Evolutionary conservation across 306 rosid genomes (phyloP), one percentile per base, ranked within the genome.

Genomic region (Ceratonia siliqua): DNA sequence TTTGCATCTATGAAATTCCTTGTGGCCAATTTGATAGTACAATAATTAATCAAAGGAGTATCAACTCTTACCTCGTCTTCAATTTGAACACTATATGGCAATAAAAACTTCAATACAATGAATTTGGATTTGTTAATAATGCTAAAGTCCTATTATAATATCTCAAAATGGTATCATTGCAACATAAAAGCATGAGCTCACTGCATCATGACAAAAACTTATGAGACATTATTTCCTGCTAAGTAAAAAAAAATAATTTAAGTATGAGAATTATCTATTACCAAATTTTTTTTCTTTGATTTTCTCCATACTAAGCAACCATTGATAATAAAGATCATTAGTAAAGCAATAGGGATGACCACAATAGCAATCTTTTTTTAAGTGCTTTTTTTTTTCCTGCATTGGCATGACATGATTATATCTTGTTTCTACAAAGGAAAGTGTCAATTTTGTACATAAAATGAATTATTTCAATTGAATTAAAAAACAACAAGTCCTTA

Each of bases 1-100:
- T 61, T 20, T 11, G 71, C 68, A 32, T 52, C 45, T 32, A 70
- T 75, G 84, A 81, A 81, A 43, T 81, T 42, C 55, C 56, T 50
- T 62, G 78, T 75, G 67, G 78, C 81, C 55, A 22, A 32, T 61
- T 75, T 67, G n/a, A 32, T 61, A 17, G 42, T n/a, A 45, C 27
- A 58, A 49, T 72, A 14, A 55, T 52, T 48, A n/a, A 66, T 66
- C 68, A 33, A n/a, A 39, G 66, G 63, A 2, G 63, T 6, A 33
- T 64, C 75, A 72, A 7, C 21, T 24, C 25, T 11, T 42, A 15
- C 22, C 2, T 39, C 74, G 30, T 63, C 77, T 50, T 43, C 77
- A 32, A 41, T 71, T 14, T 12, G 64, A 62, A 18, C 22, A 68
- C 5, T 0, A 21, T 50, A 73, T 69, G 61, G 13, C 33, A 30